Evolutionary conservation across 306 rosid species (phyloP), one percentile per base, ranked within the genome.

Genomic region (Prunus mira): DNA sequence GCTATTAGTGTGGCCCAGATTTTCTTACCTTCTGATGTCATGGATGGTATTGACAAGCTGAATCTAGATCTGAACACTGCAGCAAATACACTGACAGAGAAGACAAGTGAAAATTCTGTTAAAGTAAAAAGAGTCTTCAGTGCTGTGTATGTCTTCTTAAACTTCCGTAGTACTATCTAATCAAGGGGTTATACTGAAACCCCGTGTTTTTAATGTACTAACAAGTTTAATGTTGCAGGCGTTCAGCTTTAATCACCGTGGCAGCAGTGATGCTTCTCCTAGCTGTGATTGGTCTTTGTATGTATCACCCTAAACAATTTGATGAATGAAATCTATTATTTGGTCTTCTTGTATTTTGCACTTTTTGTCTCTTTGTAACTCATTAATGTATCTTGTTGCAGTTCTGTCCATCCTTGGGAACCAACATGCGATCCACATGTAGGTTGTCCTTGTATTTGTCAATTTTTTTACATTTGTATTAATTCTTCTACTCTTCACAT

Each of bases 341-440:
- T 22, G 38, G 58, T 15, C 47, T 60, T 58, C 67, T 17, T 12
- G 12, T 65, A 47, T 9, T 46, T 52, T 69, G 9, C 43, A 75
- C 47, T 50, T 52, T 43, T 66, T 68, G 47, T 34, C 12, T 50
- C 20, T 72, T 76, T 75, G 41, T 64, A 58, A 82, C 87, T 78
- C 58, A 67, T 58, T 45, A 22, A 20, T 82, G 69, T 72, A 12
- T 78, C 72, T 87, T 82, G 76, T 71, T 73, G 75, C 93, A 96
- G 98, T 89, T 57, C 76, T 92, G 64, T 90, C 96, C 74, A 61
- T 92, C 86, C 90, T 92, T 74, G 90, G 93, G 58, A 79, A 96
- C 81, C 91, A 83, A 80, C 99, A 92, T 86, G 97, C 97, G 30
- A 88, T 96, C 79, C 92, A 87, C 69, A 81, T 96, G 99, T 96